Conservation (phyloP, 768 basidiomycete genomes). For the Brasilioporus rufonigricans region DNA sequence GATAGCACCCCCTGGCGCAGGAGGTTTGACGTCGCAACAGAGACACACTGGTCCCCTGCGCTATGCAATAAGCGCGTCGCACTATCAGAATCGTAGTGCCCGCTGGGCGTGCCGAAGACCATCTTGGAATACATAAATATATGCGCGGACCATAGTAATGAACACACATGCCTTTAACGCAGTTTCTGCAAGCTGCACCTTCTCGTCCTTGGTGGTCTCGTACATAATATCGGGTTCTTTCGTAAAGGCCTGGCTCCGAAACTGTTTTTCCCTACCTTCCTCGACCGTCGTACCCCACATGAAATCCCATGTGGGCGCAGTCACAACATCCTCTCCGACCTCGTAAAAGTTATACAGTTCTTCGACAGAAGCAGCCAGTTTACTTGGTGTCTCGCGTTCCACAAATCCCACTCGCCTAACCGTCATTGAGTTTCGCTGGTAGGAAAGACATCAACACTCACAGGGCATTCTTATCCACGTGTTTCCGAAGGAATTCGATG, state of each 20-base stretch:
- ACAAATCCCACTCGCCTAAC: slow-evolving; percentile 62
- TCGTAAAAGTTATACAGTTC: slow-evolving; percentile 48
- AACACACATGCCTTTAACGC: slow-evolving; percentile 58
- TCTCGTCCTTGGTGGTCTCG: slow-evolving; percentile 30
- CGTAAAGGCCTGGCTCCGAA: slow-evolving; percentile 57
- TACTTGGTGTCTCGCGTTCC: slow-evolving; percentile 37
- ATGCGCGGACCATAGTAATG: neutral
- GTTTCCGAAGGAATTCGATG: slow-evolving; percentile 72
- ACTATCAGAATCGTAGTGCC: slow-evolving; percentile 59
- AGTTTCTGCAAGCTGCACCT: slow-evolving; percentile 57
- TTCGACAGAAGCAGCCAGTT: slow-evolving; percentile 44
- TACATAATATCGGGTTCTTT: slow-evolving; percentile 35
- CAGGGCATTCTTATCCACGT: slow-evolving; percentile 87
- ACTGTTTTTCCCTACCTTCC: slow-evolving; percentile 70
- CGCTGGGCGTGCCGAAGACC: slow-evolving; percentile 70
- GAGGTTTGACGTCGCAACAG: slow-evolving; percentile 56
- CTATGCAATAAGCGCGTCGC: slow-evolving; percentile 57
- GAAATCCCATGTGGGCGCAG: slow-evolving; percentile 62
- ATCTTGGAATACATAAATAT: slow-evolving; percentile 48
- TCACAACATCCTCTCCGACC: slow-evolving; percentile 43
- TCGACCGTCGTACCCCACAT: slow-evolving; percentile 72
- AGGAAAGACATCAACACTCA: slow-evolving; percentile 40
- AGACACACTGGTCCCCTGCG: slow-evolving; percentile 55
- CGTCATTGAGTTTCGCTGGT: slow-evolving; percentile 12
- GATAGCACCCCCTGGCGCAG: slow-evolving; percentile 65